These are phyloP conservation scores for Penicillium capsulatum DNA, from an alignment of 2,329 filamentous ascomycete species.

Conservation along the genomic window DNA sequence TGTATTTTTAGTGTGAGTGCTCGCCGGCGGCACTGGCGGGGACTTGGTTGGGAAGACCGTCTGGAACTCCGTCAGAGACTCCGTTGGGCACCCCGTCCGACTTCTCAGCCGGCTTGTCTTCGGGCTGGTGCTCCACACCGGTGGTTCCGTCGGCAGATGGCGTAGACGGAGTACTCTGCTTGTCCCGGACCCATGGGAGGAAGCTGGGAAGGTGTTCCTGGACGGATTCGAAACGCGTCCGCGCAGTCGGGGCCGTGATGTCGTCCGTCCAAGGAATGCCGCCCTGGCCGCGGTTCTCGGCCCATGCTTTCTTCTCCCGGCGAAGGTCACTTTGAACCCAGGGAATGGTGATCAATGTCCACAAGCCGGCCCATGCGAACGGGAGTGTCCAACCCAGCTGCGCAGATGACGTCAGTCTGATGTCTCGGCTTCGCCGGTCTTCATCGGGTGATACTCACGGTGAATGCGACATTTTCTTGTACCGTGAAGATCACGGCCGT, in stretches of 20 bases:
- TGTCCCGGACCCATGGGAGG: conserved; percentile 29
- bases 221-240: conserved; percentile 38
- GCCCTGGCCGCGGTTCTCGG: conserved; percentile 30
- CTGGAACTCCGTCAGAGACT: neutral
- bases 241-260: conserved; percentile 33
- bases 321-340: conserved; percentile 46
- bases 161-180: conserved; percentile 22
- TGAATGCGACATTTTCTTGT: conserved; percentile 47
- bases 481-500: conserved; percentile 50
- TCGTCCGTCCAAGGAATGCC: conserved; percentile 39
- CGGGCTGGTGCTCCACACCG: neutral
- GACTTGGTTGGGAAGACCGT: neutral
- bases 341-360: conserved; percentile 45
- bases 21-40: neutral
- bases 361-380: conserved; percentile 42
- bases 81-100: conserved; percentile 1
- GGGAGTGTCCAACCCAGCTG: conserved; percentile 44
- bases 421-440: neutral
- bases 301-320: conserved; percentile 44
- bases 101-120: conserved; percentile 5
- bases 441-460: conserved; percentile 26
- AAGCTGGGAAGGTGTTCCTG: conserved; percentile 28
- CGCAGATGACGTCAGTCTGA: conserved; percentile 7
- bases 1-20: conserved; percentile 4
- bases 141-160: conserved; percentile 16